A percentile compares a stretch with the other conserved stretches of the same genome.
Evolutionary conservation across 305 asterid species (phyloP).

Genomic region (Fraxinus greggii): DNA sequence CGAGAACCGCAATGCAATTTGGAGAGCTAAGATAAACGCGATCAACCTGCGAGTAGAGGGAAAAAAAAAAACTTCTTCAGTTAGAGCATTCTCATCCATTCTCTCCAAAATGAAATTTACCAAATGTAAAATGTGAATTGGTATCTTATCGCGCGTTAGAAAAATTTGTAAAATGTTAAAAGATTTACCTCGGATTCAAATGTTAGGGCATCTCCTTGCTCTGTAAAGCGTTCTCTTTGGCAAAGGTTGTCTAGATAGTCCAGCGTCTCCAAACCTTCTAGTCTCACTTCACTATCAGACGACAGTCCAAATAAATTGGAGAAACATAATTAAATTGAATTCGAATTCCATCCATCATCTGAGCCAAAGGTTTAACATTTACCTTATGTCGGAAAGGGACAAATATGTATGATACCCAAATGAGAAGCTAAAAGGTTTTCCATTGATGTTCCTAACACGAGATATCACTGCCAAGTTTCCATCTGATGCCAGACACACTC

Average conservation of each 20-base stretch:
- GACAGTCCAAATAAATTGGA: background rate
- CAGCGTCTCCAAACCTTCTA: constrained; percentile 92
- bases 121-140: background rate
- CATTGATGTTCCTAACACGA: constrained; percentile 79
- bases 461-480: constrained; percentile 83
- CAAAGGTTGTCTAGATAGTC: constrained; percentile 88
- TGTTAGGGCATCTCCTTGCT: constrained; percentile 91
- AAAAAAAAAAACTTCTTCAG: background rate
- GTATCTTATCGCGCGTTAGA: background rate
- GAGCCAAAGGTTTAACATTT: background rate
- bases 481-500: constrained; percentile 68
- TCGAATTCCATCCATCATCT: background rate
- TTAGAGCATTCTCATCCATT: background rate
- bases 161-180: background rate
- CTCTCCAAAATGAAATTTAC: background rate
- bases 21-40: constrained; percentile 83
- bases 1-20: constrained; percentile 70
- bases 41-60: constrained; percentile 54
- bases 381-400: constrained; percentile 95
- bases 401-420: constrained; percentile 84
- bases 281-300: constrained; percentile 69
- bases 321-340: constrained; percentile 1
- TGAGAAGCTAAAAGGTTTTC: constrained; percentile 88
- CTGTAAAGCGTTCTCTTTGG: constrained; percentile 78
- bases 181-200: constrained; percentile 84